These are phyloP conservation scores for Aulographum hederae DNA, from an alignment of 2,329 filamentous ascomycete species.

Conservation along the genomic window DNA sequence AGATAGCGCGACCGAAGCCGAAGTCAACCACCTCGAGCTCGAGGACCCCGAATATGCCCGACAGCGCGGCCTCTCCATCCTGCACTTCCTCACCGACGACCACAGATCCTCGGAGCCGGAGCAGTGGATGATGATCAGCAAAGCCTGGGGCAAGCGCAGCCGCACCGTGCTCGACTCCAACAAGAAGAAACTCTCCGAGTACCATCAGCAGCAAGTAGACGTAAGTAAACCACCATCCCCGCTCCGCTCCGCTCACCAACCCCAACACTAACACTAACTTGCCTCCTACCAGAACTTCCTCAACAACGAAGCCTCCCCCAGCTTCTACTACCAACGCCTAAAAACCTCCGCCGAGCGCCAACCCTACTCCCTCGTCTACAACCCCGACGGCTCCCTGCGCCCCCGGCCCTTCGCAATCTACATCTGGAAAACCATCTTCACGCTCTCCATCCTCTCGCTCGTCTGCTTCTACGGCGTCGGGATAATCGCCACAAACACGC, in stretches of 20 bases:
- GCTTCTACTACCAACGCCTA: too few species aligned
- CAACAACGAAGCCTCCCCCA: too few species aligned
- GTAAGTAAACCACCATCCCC: background rate
- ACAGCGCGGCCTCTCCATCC: background rate
- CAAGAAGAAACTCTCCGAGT: constrained; percentile 1
- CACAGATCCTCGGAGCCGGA: background rate
- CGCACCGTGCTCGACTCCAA: constrained; percentile 1
- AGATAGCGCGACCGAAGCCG: background rate
- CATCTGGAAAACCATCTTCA: background rate
- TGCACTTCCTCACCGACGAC: background rate
- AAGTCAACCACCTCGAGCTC: background rate
- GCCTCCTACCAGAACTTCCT: too few species aligned
- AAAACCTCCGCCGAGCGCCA: too few species aligned
- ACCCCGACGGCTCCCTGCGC: background rate
- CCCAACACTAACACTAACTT: too few species aligned
- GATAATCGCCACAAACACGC: constrained; percentile 3
- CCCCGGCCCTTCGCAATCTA: background rate
- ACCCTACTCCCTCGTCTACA: too few species aligned
- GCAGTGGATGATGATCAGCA: constrained; percentile 2
- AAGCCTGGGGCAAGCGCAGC: background rate
- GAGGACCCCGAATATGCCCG: constrained; percentile 1
- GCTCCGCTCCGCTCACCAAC: background rate
- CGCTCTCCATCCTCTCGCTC: background rate
- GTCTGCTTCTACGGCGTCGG: constrained; percentile 3
- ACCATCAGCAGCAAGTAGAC: background rate